phyloP scores from a whole-genome alignment of 2,329 filamentous ascomycete genomes.

The Diaporthe citriasiana region DNA sequence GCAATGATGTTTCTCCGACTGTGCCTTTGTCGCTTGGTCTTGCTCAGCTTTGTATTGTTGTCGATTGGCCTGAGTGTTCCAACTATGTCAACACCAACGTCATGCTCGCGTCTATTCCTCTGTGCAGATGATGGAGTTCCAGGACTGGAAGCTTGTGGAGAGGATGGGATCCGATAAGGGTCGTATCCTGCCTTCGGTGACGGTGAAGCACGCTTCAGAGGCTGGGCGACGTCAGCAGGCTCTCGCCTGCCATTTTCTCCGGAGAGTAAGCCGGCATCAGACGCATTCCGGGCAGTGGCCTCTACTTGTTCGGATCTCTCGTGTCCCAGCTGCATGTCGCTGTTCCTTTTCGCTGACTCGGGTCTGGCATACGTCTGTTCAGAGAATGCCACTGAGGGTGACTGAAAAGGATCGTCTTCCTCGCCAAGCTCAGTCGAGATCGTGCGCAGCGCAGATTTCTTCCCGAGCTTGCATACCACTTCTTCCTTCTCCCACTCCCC shows the following conservation, averaged over 20 bases:
- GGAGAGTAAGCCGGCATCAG: background rate
- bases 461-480: background rate
- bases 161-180: conserved; percentile 36
- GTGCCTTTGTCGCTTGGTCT: background rate
- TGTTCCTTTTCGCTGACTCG: background rate
- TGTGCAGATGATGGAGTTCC: background rate
- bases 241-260: background rate
- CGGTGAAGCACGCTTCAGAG: background rate
- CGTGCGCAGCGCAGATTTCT: background rate
- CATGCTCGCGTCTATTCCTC: too few relatives aligned
- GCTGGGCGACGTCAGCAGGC: background rate
- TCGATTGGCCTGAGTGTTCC: background rate
- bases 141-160: background rate
- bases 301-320: background rate
- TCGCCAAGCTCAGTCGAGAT: conserved; percentile 36
- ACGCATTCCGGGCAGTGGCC: background rate
- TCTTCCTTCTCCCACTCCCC: background rate
- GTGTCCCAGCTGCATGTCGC: too few relatives aligned
- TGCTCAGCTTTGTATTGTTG: background rate
- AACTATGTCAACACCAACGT: background rate
- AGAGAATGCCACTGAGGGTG: background rate
- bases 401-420: conserved; percentile 8
- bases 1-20: conserved; percentile 27
- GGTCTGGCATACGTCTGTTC: background rate
- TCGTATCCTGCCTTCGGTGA: background rate